Evolutionary conservation across 495 filamentous ascomycete genomes (phyloP).

Genomic region (Clavariopsis aquatica): DNA sequence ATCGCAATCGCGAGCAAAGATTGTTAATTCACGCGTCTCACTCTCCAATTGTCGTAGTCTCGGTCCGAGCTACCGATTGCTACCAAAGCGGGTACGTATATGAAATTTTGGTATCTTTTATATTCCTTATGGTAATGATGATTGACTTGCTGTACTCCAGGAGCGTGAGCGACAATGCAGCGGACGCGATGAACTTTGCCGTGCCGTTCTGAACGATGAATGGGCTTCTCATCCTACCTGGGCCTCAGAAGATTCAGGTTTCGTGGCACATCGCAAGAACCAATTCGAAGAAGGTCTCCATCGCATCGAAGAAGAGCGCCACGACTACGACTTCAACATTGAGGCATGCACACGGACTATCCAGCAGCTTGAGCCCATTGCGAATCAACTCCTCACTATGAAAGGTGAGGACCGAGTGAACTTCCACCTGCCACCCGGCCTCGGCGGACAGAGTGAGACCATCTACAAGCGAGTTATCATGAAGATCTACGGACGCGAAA

Average conservation of each 20-base stretch:
- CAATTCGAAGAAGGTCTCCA: slow-evolving; percentile 88
- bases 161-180: slow-evolving; percentile 86
- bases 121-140: neutral
- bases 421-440: slow-evolving; percentile 75
- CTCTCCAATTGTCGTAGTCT: slow-evolving; percentile 90
- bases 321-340: slow-evolving; percentile 98
- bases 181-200: slow-evolving; percentile 91
- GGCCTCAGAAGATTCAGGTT: slow-evolving; percentile 98
- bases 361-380: slow-evolving; percentile 90
- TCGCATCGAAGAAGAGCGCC: slow-evolving; percentile 94
- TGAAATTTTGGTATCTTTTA: no score
- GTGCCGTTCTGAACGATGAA: slow-evolving; percentile 88
- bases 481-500: slow-evolving; percentile 93
- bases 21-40: slow-evolving; percentile 73
- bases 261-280: slow-evolving; percentile 97
- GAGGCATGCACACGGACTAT: slow-evolving; percentile 91
- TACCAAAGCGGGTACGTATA: slow-evolving; percentile 66
- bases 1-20: slow-evolving; percentile 67
- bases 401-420: slow-evolving; percentile 64
- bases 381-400: slow-evolving; percentile 80
- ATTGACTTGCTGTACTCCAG: neutral
- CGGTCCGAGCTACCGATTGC: slow-evolving; percentile 89
- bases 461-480: slow-evolving; percentile 96
- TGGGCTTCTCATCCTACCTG: slow-evolving; percentile 99
- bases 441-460: slow-evolving; percentile 90